phyloP scores from a whole-genome alignment of 805 yeast species.

The Suhomyces prunicola region DNA sequence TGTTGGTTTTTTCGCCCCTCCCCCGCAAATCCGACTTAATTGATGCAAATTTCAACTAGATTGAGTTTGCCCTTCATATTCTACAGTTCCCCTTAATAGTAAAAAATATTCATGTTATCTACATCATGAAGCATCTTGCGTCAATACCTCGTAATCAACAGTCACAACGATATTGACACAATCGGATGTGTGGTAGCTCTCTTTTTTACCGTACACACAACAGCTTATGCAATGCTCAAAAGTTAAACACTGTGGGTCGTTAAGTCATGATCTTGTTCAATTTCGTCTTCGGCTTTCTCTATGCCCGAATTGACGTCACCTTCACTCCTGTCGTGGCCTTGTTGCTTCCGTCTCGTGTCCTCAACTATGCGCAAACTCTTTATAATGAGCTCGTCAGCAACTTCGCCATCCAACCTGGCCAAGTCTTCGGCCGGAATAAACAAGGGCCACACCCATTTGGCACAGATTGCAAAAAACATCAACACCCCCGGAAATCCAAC shows the following conservation, averaged over 20 bases:
- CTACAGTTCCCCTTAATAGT: neutral
- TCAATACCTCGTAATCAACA: neutral
- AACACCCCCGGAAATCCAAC: slow-evolving; percentile 91
- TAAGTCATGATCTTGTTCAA: neutral
- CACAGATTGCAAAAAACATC: slow-evolving; percentile 63
- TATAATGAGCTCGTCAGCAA: slow-evolving; percentile 55
- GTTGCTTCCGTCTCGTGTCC: slow-evolving; percentile 1
- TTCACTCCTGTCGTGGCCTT: neutral
- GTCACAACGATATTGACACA: neutral
- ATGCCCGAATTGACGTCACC: neutral
- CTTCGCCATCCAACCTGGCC: slow-evolving; percentile 60
- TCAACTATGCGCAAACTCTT: slow-evolving; percentile 36
- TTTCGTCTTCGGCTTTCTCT: neutral
- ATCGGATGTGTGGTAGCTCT: neutral
- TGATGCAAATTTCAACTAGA: neutral
- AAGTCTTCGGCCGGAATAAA: slow-evolving; percentile 63
- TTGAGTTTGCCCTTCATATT: neutral
- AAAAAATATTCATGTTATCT: neutral
- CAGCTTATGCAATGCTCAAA: neutral
- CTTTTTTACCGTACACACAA: neutral
- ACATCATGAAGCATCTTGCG: neutral
- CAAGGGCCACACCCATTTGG: slow-evolving; percentile 55
- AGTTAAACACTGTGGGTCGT: neutral
- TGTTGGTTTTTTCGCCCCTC: neutral
- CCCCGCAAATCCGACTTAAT: neutral